These are phyloP conservation scores for Nosema muscidifuracis DNA, from an alignment of 371 early-diverging fungal genomes.

Conservation along the genomic window DNA sequence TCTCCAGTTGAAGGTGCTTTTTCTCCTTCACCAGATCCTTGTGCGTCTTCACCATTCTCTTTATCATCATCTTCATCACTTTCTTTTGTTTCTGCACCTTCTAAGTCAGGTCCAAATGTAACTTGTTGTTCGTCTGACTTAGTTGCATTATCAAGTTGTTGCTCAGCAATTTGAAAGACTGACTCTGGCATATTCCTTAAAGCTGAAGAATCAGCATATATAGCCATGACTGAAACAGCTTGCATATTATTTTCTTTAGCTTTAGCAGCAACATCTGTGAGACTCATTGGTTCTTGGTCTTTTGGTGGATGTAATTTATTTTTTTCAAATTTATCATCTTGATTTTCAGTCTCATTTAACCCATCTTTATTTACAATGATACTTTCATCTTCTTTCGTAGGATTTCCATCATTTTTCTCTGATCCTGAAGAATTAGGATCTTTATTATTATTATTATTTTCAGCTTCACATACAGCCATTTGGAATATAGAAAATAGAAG, in stretches of 20 bases:
- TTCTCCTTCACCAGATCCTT: not conserved
- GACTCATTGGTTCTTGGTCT: not conserved
- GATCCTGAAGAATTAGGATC: not conserved
- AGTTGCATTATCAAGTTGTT: not conserved
- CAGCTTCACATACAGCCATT: not conserved
- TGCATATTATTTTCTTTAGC: not conserved
- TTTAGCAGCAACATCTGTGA: not conserved
- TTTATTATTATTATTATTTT: not conserved
- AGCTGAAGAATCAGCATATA: not conserved
- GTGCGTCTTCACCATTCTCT: not conserved
- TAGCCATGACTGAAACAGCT: not conserved
- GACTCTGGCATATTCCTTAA: not conserved
- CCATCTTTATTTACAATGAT: not conserved
- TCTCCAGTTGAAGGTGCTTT: too few relatives aligned
- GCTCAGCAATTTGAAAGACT: not conserved
- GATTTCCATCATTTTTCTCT: not conserved
- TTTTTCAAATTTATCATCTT: not conserved
- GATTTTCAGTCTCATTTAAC: not conserved
- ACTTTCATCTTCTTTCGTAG: not conserved
- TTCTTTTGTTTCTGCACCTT: not conserved
- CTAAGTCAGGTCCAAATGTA: not conserved
- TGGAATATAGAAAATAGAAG: not conserved
- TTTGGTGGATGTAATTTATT: not conserved
- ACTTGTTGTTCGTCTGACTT: not conserved
- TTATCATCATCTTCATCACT: not conserved